These are phyloP conservation scores for Lanmaoa pseudosensibilis DNA, from an alignment of 768 basidiomycete species.

Conservation along the genomic window DNA sequence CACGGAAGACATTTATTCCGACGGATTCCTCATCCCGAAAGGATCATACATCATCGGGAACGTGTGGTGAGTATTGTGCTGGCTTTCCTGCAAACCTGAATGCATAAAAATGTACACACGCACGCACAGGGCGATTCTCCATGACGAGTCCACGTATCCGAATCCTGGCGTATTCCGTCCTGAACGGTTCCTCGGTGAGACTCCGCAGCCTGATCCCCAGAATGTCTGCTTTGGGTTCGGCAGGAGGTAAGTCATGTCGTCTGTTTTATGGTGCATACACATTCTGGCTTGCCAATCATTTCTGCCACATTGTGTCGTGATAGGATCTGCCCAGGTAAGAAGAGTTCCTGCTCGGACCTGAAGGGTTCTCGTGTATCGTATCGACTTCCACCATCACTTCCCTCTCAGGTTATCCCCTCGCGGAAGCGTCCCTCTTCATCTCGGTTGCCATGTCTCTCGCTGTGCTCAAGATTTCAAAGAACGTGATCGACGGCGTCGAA, in stretches of 20 bases:
- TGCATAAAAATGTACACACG: not conserved
- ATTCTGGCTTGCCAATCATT: not conserved
- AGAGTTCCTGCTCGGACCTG: not conserved
- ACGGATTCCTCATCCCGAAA: slow-evolving; percentile 23
- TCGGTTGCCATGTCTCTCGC: slow-evolving; percentile 41
- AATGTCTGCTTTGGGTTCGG: slow-evolving; percentile 30
- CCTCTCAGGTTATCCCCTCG: slow-evolving; percentile 29
- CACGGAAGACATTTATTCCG: slow-evolving; percentile 19
- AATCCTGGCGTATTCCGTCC: slow-evolving; percentile 35
- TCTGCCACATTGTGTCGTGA: not conserved
- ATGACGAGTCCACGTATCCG: slow-evolving; percentile 43
- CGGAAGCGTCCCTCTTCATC: slow-evolving; percentile 29
- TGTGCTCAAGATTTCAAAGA: slow-evolving; percentile 44
- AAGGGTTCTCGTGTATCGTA: not conserved
- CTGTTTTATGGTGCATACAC: fast-evolving
- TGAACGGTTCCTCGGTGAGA: slow-evolving; percentile 33
- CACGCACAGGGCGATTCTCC: slow-evolving; percentile 49
- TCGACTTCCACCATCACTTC: not conserved
- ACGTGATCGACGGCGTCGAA: slow-evolving; percentile 40
- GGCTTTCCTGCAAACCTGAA: too few species aligned
- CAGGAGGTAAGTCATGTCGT: slow-evolving; percentile 18
- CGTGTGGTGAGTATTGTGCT: slow-evolving; percentile 19
- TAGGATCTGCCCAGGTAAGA: slow-evolving; percentile 24
- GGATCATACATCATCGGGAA: slow-evolving; percentile 27
- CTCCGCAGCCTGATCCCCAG: slow-evolving; percentile 19